A percentile compares a stretch with the other conserved stretches of the same genome.
Conservation (phyloP, 2,329 filamentous ascomycete species). For the Fusarium nygamai region DNA sequence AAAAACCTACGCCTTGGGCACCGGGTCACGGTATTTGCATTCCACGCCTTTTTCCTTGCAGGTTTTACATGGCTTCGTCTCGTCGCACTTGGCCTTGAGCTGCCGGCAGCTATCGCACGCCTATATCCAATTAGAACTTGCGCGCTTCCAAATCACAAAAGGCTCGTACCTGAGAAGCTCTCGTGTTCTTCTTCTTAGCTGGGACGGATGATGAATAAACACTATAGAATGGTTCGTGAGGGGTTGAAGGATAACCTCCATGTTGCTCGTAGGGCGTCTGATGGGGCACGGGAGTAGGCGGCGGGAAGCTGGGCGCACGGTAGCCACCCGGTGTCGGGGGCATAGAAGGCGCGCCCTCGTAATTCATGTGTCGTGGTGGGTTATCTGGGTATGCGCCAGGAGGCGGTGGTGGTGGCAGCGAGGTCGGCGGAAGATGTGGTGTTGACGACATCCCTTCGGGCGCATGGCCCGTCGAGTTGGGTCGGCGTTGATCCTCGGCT, state of each 20-base stretch:
- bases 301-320: conserved; percentile 54
- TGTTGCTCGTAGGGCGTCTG: conserved; percentile 52
- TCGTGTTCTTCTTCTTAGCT: conserved; percentile 69
- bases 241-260: conserved; percentile 43
- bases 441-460: conserved; percentile 48
- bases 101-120: conserved; percentile 91
- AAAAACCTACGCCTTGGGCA: conserved; percentile 81
- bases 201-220: conserved; percentile 56
- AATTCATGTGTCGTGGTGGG: conserved; percentile 63
- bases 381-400: conserved; percentile 56
- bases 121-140: conserved; percentile 54
- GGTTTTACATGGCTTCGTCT: conserved; percentile 83
- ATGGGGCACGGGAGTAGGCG: conserved; percentile 53
- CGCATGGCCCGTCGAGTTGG: conserved; percentile 62
- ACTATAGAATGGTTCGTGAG: conserved; percentile 51
- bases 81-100: conserved; percentile 91
- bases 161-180: conserved; percentile 67
- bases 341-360: conserved; percentile 59
- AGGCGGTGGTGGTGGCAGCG: conserved; percentile 46
- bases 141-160: neutral
- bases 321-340: conserved; percentile 58
- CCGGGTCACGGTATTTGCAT: conserved; percentile 90
- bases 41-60: conserved; percentile 87
- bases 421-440: conserved; percentile 46
- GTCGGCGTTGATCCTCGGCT: conserved; percentile 61